Evolutionary conservation across 345 rosid species (phyloP).

Genomic region (Anastatica hierochuntica): DNA sequence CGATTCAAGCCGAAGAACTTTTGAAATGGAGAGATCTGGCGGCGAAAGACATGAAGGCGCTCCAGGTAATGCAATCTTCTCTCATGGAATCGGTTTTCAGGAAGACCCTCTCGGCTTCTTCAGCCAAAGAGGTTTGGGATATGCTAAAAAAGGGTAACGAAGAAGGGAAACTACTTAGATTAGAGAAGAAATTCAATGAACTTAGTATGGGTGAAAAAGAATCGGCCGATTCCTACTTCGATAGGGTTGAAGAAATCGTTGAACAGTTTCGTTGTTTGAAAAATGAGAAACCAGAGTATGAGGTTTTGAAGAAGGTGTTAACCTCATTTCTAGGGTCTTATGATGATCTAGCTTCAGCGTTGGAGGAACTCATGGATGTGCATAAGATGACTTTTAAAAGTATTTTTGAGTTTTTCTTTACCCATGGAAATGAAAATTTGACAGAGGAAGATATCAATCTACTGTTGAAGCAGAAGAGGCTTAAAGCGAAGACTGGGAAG

Average conservation of each 20-base stretch:
- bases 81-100: neutral
- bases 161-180: neutral
- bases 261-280: neutral
- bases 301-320: constrained; percentile 5
- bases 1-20: neutral
- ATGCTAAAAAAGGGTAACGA: constrained; percentile 6
- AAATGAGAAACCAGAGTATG: neutral
- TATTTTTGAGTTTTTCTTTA: neutral
- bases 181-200: constrained; percentile 13
- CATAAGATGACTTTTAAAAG: neutral
- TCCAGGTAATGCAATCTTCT: constrained; percentile 6
- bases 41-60: constrained; percentile 15
- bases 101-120: neutral
- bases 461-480: neutral
- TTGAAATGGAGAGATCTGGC: constrained; percentile 3
- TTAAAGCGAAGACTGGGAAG: neutral
- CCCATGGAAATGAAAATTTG: neutral
- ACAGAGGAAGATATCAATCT: neutral
- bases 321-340: neutral
- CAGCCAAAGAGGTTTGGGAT: constrained; percentile 18
- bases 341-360: neutral
- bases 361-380: constrained; percentile 5
- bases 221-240: neutral
- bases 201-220: constrained; percentile 4
- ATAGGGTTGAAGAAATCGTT: neutral